These are phyloP conservation scores for Vanrija sp. DNA, from an alignment of 1,284 basidiomycete species.

Conservation along the genomic window DNA sequence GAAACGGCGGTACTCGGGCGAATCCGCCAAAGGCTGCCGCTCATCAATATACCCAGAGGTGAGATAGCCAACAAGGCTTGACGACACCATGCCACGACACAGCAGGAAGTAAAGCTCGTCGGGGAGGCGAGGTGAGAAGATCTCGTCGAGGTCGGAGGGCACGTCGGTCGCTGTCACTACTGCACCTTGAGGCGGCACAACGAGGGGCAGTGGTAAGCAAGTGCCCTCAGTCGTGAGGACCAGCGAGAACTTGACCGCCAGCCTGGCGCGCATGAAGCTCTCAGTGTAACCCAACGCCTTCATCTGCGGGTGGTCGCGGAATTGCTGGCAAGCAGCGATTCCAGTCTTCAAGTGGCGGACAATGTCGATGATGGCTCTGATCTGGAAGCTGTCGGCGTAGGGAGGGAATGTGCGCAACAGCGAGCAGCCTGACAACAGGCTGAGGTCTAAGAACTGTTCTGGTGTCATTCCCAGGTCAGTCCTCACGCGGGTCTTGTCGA, in stretches of 20 bases:
- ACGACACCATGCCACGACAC: constrained; percentile 82
- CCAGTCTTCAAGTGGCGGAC: constrained; percentile 86
- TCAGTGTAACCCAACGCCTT: constrained; percentile 61
- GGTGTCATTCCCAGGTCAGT: constrained; percentile 70
- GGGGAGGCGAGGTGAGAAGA: constrained; percentile 90
- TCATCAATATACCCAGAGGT: constrained; percentile 77
- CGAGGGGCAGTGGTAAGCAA: constrained; percentile 82
- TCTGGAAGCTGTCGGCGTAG: constrained; percentile 63
- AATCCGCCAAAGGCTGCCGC: constrained; percentile 86
- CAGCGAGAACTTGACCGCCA: constrained; percentile 89
- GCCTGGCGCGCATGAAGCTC: constrained; percentile 81
- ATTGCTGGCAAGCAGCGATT: constrained; percentile 70
- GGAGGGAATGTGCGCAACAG: constrained; percentile 83
- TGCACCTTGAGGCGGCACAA: constrained; percentile 54
- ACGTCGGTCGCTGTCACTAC: constrained; percentile 74
- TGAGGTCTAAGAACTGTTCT: constrained; percentile 93
- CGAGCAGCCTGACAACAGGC: constrained; percentile 86
- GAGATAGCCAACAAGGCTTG: constrained; percentile 85
- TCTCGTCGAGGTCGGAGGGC: constrained; percentile 85
- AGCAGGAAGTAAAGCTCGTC: constrained; percentile 97
- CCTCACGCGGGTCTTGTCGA: constrained; percentile 74
- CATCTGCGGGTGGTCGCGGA: constrained; percentile 57
- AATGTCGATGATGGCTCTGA: constrained; percentile 82
- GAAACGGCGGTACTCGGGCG: constrained; percentile 88
- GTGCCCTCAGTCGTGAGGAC: constrained; percentile 85